Percentiles rank a stretch among this genome's conserved stretches.
These are phyloP conservation scores for Pseudotsuga menziesii DNA, from an alignment of 75 land plant genomes.

Conservation along the genomic window DNA sequence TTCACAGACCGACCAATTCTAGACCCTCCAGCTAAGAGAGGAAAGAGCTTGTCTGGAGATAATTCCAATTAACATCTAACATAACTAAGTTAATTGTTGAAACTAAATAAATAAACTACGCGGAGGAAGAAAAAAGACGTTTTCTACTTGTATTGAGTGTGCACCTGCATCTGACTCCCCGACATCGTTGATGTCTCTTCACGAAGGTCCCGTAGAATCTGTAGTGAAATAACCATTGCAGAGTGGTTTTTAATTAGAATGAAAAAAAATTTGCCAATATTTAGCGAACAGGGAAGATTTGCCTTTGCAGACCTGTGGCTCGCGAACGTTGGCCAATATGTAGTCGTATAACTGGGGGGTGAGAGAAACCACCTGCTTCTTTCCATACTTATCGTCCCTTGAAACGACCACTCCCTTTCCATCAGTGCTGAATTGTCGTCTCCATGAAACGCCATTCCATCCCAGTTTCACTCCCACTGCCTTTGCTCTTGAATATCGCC, in stretches of 20 bases:
- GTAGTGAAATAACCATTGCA: background rate
- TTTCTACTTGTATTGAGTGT: too few species aligned
- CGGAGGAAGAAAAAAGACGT: too few species aligned
- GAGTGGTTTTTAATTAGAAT: background rate
- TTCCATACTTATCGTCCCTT: background rate
- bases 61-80: background rate
- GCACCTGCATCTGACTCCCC: slow-evolving; percentile 91
- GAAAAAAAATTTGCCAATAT: background rate
- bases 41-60: background rate
- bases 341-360: slow-evolving; percentile 72
- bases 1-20: too few species aligned
- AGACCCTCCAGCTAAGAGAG: background rate
- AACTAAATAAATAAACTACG: too few species aligned
- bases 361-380: slow-evolving; percentile 55
- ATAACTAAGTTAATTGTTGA: background rate
- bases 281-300: background rate
- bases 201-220: slow-evolving; percentile 75
- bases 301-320: slow-evolving; percentile 44
- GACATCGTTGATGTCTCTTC: slow-evolving; percentile 75
- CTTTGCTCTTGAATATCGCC: too few species aligned
- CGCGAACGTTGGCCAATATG: slow-evolving; percentile 59
- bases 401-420: too few species aligned
- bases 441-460: too few species aligned
- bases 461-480: too few species aligned
- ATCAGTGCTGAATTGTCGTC: too few species aligned